phyloP scores from a whole-genome alignment of 495 filamentous ascomycete species.

The Penicillium malachiteum region DNA sequence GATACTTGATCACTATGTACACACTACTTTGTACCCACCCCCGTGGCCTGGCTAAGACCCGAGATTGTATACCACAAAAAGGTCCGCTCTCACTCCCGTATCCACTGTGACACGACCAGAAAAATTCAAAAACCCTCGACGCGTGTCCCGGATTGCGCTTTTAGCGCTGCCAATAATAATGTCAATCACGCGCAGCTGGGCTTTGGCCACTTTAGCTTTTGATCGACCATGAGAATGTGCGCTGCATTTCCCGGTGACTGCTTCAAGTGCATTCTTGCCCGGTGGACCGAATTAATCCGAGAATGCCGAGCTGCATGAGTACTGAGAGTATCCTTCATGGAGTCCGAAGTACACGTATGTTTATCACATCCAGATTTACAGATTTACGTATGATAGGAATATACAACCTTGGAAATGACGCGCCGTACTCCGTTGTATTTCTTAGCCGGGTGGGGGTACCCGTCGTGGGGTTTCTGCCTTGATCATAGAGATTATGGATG shows the following conservation, averaged over 20 bases:
- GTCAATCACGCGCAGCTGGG: not conserved
- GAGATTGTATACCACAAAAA: not conserved
- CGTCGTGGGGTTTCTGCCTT: not conserved
- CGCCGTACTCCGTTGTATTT: not conserved
- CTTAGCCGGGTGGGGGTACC: not conserved
- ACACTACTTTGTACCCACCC: not conserved
- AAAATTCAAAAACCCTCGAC: constrained; percentile 1
- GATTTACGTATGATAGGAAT: too few species aligned
- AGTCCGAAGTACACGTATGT: too few species aligned
- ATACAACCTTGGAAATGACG: not conserved
- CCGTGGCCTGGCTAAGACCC: not conserved
- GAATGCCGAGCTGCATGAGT: constrained; percentile 4
- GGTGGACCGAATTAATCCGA: constrained; percentile 8
- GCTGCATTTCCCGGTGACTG: not conserved
- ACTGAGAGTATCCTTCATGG: too few species aligned
- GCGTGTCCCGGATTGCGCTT: constrained; percentile 1
- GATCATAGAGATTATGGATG: too few species aligned
- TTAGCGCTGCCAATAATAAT: constrained; percentile 6
- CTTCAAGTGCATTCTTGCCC: not conserved
- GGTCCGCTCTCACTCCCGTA: not conserved
- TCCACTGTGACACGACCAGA: not conserved
- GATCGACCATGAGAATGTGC: not conserved
- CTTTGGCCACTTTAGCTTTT: not conserved
- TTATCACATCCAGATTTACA: too few species aligned
- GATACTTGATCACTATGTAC: not conserved